A percentile compares a stretch with the other conserved stretches of the same genome.
Evolutionary conservation across 2,329 filamentous ascomycete species (phyloP).

Genomic region (Curvularia verruculosa): DNA sequence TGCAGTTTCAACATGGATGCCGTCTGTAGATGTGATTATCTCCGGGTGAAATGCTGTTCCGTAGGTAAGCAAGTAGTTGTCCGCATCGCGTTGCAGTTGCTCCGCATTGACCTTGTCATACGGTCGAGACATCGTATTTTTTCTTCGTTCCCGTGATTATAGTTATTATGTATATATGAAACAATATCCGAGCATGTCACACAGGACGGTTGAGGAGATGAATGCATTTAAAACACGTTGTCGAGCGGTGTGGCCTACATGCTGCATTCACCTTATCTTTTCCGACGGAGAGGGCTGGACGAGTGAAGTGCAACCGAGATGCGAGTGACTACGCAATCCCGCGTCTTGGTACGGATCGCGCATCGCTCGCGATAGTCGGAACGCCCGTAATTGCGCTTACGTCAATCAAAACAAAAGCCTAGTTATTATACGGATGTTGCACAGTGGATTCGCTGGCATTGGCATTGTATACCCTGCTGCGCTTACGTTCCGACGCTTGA

Average conservation of each 20-base stretch:
- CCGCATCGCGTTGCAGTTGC: slow-evolving; percentile 30
- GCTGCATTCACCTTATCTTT: slow-evolving; percentile 2
- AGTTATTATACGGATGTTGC: neutral
- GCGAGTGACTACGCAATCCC: neutral
- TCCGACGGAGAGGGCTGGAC: slow-evolving; percentile 7
- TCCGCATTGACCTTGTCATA: slow-evolving; percentile 23
- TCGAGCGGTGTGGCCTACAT: neutral
- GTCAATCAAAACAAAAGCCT: neutral
- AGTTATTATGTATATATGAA: too few relatives aligned
- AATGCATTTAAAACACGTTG: neutral
- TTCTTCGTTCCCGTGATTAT: neutral
- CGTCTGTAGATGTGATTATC: slow-evolving; percentile 37
- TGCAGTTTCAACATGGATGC: slow-evolving; percentile 39
- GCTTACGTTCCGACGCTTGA: neutral
- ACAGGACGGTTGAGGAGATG: neutral
- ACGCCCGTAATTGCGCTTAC: too few relatives aligned
- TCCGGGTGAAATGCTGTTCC: slow-evolving; percentile 38
- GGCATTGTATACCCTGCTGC: neutral
- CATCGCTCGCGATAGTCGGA: neutral
- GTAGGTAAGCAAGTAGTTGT: slow-evolving; percentile 30
- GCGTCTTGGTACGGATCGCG: slow-evolving; percentile 2
- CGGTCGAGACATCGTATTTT: slow-evolving; percentile 19
- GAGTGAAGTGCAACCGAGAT: neutral
- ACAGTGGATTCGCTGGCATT: too few relatives aligned
- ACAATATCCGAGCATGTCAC: too few relatives aligned